A percentile compares a stretch with the other conserved stretches of the same genome.
Conservation (phyloP, 306 rosid genomes). For the Cucumis melo region DNA sequence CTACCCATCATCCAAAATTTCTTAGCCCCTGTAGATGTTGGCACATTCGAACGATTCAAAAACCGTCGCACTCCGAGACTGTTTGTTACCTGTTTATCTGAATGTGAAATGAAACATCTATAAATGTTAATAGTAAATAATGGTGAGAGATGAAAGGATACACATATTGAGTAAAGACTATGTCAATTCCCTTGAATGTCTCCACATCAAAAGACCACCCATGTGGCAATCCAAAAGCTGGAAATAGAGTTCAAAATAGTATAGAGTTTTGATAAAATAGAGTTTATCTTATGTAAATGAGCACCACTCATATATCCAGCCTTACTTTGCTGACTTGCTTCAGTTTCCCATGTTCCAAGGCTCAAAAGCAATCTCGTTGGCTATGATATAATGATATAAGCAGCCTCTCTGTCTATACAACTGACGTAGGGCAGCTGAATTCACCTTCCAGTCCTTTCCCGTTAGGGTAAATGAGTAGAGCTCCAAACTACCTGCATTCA, state of each 20-base stretch:
- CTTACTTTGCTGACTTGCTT: constrained; percentile 2
- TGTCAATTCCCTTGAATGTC: constrained; percentile 6
- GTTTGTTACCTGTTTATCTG: constrained; percentile 6
- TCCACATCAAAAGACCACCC: constrained; percentile 10
- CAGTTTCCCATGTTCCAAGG: constrained; percentile 3
- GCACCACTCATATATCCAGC: constrained; percentile 4
- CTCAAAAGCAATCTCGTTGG: constrained; percentile 5
- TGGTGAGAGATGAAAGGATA: background rate
- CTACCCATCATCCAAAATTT: background rate
- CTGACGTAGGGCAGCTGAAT: background rate
- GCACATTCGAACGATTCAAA: background rate
- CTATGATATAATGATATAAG: background rate
- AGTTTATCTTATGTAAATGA: background rate
- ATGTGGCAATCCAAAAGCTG: background rate
- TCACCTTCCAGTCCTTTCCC: background rate
- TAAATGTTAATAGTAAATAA: constrained; percentile 4
- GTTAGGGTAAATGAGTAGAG: background rate
- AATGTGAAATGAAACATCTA: constrained; percentile 5
- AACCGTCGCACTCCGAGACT: background rate
- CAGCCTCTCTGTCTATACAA: background rate
- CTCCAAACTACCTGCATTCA: background rate
- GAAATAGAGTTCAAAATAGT: background rate
- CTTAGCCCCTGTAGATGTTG: background rate
- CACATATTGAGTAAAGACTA: background rate
- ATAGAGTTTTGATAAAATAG: background rate